Percentiles rank a stretch among this genome's conserved stretches.
These are phyloP conservation scores for Colletotrichum sp. DNA, from an alignment of 2,329 filamentous ascomycete genomes.

Conservation along the genomic window DNA sequence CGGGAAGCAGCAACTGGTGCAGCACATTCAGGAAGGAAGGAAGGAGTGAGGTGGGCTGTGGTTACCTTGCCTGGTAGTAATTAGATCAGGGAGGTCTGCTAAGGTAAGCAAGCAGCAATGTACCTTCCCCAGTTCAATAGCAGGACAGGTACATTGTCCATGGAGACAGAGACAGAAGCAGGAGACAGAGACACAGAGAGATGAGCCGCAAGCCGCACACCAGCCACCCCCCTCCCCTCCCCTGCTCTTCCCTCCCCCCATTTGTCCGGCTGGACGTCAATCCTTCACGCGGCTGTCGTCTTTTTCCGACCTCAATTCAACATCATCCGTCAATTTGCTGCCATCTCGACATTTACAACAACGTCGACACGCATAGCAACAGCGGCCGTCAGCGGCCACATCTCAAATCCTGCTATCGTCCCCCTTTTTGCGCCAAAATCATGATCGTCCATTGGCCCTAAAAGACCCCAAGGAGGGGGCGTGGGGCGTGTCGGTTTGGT, in stretches of 20 bases:
- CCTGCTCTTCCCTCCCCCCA: not conserved
- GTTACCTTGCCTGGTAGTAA: not conserved
- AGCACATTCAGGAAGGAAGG: not conserved
- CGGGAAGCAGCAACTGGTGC: not conserved
- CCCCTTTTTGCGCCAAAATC: not conserved
- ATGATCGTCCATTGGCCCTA: not conserved
- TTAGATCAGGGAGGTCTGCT: not conserved
- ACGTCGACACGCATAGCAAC: not conserved
- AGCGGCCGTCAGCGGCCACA: not conserved
- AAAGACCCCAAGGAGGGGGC: not conserved
- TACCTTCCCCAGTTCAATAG: not conserved
- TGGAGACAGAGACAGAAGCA: not conserved
- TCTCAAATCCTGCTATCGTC: not conserved
- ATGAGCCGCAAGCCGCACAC: not conserved
- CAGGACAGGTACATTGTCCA: not conserved
- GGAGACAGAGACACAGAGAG: no score
- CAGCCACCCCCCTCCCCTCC: not conserved
- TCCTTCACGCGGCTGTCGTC: not conserved
- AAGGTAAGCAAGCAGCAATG: not conserved
- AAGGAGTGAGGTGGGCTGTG: not conserved
- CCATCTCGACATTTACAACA: not conserved
- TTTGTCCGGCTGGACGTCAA: not conserved
- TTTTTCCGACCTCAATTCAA: not conserved
- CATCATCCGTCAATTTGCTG: not conserved
- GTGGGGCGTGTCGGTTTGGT: conserved; percentile 4